Percentiles rank a stretch among this genome's conserved stretches.
These are phyloP conservation scores for Microdochium bolleyi DNA, from an alignment of 2,329 filamentous ascomycete genomes.

Conservation along the genomic window DNA sequence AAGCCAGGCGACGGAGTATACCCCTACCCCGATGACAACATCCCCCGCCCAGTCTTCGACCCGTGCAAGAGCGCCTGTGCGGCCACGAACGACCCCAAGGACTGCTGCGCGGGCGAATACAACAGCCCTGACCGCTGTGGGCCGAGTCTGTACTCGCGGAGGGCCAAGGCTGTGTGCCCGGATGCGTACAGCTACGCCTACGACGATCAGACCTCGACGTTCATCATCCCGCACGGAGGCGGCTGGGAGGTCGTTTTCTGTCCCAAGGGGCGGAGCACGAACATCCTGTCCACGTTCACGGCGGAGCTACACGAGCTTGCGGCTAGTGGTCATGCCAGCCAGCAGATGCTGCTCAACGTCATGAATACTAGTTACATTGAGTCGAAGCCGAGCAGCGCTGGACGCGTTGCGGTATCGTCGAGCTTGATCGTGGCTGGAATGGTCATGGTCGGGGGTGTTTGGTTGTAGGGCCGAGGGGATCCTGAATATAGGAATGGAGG, in stretches of 20 bases:
- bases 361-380: conserved; percentile 28
- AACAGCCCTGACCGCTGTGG: conserved; percentile 54
- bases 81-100: conserved; percentile 54
- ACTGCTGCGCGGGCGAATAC: conserved; percentile 70
- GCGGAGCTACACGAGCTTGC: conserved; percentile 40
- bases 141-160: conserved; percentile 59
- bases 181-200: conserved; percentile 77
- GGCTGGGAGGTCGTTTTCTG: conserved; percentile 77
- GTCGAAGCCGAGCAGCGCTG: conserved; percentile 7
- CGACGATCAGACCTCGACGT: conserved; percentile 50
- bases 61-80: conserved; percentile 74
- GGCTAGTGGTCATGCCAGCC: conserved; percentile 27
- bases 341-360: conserved; percentile 20
- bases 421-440: background rate
- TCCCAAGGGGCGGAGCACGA: conserved; percentile 52
- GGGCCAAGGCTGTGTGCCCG: conserved; percentile 69
- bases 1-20: conserved; percentile 71
- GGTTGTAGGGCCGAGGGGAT: too few relatives aligned
- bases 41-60: conserved; percentile 63
- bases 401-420: background rate
- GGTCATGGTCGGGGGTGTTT: background rate
- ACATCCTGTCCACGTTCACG: conserved; percentile 46
- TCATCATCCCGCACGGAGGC: conserved; percentile 57
- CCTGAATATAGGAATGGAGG: too few relatives aligned
- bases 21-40: conserved; percentile 70